These are phyloP conservation scores for Penicillium steckii DNA, from an alignment of 495 filamentous ascomycete species.

Conservation along the genomic window DNA sequence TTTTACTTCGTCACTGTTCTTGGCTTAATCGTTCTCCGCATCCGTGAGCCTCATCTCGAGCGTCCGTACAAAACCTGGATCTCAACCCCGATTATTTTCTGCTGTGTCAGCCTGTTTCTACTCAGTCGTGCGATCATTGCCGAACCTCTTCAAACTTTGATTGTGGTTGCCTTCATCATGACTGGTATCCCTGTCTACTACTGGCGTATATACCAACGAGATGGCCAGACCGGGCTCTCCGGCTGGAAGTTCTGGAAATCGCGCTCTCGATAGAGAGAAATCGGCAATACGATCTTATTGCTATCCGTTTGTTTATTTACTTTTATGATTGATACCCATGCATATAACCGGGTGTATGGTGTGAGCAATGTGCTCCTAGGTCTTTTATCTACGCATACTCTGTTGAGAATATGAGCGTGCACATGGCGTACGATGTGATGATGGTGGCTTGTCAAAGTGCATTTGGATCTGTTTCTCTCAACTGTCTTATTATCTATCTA, in stretches of 20 bases:
- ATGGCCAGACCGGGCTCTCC: slow-evolving; percentile 43
- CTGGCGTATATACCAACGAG: slow-evolving; percentile 69
- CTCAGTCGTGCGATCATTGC: slow-evolving; percentile 84
- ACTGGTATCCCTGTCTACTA: slow-evolving; percentile 85
- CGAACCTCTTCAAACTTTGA: slow-evolving; percentile 82
- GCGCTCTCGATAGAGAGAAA: slow-evolving; percentile 25
- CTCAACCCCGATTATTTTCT: slow-evolving; percentile 93
- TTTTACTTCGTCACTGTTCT: slow-evolving; percentile 97
- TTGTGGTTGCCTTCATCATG: slow-evolving; percentile 79
- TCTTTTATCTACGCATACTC: slow-evolving; percentile 2
- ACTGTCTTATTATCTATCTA: slow-evolving; percentile 12
- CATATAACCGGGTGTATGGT: slow-evolving; percentile 31
- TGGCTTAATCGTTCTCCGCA: slow-evolving; percentile 83
- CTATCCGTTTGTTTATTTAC: slow-evolving; percentile 4
- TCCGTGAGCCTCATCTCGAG: slow-evolving; percentile 85
- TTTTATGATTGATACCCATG: slow-evolving; percentile 31
- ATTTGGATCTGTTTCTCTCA: slow-evolving; percentile 12
- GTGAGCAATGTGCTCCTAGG: slow-evolving; percentile 10
- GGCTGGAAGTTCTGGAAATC: slow-evolving; percentile 63
- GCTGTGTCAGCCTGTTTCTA: slow-evolving; percentile 93
- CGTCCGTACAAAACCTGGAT: slow-evolving; percentile 95
- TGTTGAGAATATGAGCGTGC: neutral
- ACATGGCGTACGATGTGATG: slow-evolving; percentile 23
- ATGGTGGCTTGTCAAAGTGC: slow-evolving; percentile 15
- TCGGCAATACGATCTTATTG: neutral